phyloP scores from a whole-genome alignment of 345 rosid genomes.

The Citrus sp. region DNA sequence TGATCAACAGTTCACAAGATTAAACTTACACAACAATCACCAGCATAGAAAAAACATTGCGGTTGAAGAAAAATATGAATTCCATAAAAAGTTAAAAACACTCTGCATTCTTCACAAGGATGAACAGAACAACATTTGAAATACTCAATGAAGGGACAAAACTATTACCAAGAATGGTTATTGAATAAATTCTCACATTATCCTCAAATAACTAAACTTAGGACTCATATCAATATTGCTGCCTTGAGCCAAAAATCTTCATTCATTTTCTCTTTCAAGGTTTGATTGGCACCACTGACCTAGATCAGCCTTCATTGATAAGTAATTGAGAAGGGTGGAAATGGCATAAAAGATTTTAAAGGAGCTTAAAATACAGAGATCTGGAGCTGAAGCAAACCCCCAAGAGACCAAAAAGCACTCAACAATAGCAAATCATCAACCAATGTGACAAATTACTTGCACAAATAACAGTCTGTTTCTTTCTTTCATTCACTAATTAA shows the following conservation, averaged over 20 bases:
- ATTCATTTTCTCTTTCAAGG: not conserved
- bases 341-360: not conserved
- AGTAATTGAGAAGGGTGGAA: not conserved
- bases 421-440: not conserved
- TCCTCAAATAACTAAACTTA: not conserved
- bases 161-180: not conserved
- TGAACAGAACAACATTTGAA: not conserved
- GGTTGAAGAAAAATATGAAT: not conserved
- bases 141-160: not conserved
- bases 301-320: not conserved
- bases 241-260: not conserved
- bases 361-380: not conserved
- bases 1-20: not conserved
- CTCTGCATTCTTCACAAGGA: not conserved
- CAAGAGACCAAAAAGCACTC: not conserved
- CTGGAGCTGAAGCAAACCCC: not conserved
- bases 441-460: not conserved
- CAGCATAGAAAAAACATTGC: not conserved
- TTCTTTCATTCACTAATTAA: not conserved
- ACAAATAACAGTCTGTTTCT: not conserved
- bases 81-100: not conserved
- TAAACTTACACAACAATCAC: not conserved
- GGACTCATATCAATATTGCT: not conserved
- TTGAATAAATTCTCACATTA: not conserved
- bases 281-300: not conserved